Conservation (phyloP, 495 filamentous ascomycete species). For the Chaetomium tenue region DNA sequence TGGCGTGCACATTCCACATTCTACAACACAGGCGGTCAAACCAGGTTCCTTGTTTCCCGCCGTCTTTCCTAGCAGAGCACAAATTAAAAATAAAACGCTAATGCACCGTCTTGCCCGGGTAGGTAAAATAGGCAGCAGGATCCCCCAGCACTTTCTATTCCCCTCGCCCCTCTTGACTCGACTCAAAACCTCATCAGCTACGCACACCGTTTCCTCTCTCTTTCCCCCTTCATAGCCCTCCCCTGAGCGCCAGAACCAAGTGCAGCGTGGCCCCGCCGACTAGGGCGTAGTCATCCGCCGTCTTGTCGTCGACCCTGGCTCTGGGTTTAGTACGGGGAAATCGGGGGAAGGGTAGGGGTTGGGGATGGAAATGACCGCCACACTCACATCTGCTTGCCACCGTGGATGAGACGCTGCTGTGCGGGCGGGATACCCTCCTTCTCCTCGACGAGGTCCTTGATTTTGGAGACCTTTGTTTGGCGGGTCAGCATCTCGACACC, state of each 20-base stretch:
- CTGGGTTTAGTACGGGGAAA: not conserved
- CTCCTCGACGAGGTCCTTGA: slow-evolving; percentile 98
- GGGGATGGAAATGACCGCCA: not conserved
- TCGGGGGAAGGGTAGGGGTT: not conserved
- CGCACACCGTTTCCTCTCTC: not conserved
- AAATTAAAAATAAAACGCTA: slow-evolving; percentile 3
- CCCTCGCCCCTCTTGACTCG: not conserved
- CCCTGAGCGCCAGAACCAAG: slow-evolving; percentile 88
- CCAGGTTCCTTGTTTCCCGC: not conserved
- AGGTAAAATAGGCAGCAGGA: not conserved
- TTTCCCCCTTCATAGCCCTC: slow-evolving; percentile 49
- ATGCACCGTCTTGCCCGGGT: not conserved
- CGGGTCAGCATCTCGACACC: too few relatives aligned
- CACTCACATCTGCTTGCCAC: slow-evolving; percentile 95
- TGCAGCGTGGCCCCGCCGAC: slow-evolving; percentile 93
- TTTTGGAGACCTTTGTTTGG: slow-evolving; percentile 70
- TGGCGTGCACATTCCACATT: not conserved
- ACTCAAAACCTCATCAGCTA: not conserved
- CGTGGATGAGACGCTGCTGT: slow-evolving; percentile 93
- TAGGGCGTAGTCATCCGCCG: slow-evolving; percentile 78
- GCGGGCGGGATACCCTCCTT: slow-evolving; percentile 98
- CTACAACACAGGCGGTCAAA: not conserved
- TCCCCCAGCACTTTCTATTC: not conserved
- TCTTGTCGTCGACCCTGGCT: slow-evolving; percentile 84
- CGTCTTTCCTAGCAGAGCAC: not conserved